Conservation (phyloP, 106 monocot genomes). For the Triglochin maritima region DNA sequence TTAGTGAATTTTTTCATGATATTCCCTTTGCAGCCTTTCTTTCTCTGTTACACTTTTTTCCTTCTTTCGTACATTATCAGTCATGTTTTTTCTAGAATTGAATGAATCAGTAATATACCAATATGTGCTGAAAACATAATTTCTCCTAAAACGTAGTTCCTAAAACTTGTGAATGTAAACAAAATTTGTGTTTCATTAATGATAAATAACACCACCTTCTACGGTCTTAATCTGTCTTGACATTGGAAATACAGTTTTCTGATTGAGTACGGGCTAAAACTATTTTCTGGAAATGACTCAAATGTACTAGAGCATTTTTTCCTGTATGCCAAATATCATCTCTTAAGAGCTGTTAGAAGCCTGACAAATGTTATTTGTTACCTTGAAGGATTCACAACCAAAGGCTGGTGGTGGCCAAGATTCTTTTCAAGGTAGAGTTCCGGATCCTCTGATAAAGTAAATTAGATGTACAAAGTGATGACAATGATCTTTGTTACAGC, state of each 20-base stretch:
- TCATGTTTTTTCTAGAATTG: too few species aligned
- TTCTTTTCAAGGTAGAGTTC: slow-evolving; percentile 40
- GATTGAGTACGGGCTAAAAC: neutral
- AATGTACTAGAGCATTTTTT: neutral
- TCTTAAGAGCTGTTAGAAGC: neutral
- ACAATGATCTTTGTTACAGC: slow-evolving; percentile 7
- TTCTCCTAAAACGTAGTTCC: too few species aligned
- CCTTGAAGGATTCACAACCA: slow-evolving; percentile 55
- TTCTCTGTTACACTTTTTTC: too few species aligned
- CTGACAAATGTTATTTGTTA: slow-evolving; percentile 5
- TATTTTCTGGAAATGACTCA: neutral
- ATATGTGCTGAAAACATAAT: too few species aligned
- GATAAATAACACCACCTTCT: neutral
- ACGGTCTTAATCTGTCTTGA: too few species aligned
- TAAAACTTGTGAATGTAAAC: too few species aligned
- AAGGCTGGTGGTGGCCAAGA: slow-evolving; percentile 43
- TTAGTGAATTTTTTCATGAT: too few species aligned
- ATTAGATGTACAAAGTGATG: too few species aligned
- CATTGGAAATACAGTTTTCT: neutral
- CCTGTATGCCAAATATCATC: neutral
- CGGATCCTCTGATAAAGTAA: too few species aligned
- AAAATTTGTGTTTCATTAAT: neutral
- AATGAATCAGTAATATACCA: too few species aligned
- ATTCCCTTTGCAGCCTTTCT: too few species aligned
- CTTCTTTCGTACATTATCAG: too few species aligned